Conservation (phyloP, 1,139 yeast genomes). For the Yamadazyma conglobata region DNA sequence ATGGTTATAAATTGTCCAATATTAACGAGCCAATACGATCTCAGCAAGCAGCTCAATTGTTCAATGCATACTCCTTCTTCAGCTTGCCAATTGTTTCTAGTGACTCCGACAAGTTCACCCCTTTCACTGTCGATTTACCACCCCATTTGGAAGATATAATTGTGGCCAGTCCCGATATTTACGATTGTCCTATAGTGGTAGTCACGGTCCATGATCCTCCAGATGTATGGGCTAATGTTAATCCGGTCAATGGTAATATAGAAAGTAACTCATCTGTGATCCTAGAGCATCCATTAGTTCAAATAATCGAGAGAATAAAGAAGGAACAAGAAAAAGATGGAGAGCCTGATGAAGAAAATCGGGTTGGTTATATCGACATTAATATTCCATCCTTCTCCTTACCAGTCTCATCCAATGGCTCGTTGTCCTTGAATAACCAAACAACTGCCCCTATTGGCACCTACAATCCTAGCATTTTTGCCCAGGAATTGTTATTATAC, state of each 20-base stretch:
- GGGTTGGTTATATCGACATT: constrained; percentile 79
- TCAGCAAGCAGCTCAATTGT: constrained; percentile 60
- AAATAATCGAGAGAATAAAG: constrained; percentile 32
- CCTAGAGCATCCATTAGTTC: constrained; percentile 41
- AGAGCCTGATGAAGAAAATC: constrained; percentile 50
- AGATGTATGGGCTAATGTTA: constrained; percentile 85
- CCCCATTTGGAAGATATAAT: constrained; percentile 64
- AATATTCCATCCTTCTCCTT: constrained; percentile 58
- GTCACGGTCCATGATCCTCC: constrained; percentile 88
- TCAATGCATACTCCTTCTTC: constrained; percentile 56
- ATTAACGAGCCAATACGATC: constrained; percentile 71
- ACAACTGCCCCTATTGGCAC: constrained; percentile 18
- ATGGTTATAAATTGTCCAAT: constrained; percentile 40
- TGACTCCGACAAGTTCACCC: constrained; percentile 23
- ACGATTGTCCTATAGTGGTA: constrained; percentile 58
- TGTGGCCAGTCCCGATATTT: constrained; percentile 71
- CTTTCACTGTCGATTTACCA: constrained; percentile 44
- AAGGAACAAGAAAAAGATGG: constrained; percentile 30
- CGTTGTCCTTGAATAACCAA: constrained; percentile 20
- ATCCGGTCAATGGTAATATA: constrained; percentile 75
- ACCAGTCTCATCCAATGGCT: constrained; percentile 24
- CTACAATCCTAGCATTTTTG: constrained; percentile 60
- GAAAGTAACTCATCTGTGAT: constrained; percentile 72
- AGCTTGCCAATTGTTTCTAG: constrained; percentile 58
- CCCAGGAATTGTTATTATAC: constrained; percentile 75